phyloP scores from a whole-genome alignment of 176 grass and related monocot genomes.

The Saccharum officinarum region DNA sequence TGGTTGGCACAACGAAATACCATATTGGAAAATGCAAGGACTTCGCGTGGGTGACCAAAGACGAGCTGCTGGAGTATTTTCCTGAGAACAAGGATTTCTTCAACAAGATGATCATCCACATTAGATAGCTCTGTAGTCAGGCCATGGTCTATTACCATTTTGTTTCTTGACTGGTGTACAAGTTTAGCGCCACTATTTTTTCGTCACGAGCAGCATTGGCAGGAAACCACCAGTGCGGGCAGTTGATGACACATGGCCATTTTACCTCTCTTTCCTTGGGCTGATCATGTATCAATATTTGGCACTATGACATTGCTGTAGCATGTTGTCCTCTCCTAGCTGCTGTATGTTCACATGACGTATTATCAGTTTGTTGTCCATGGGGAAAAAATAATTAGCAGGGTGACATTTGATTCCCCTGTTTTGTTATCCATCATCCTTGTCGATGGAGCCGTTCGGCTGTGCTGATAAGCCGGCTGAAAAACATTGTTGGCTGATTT shows the following conservation, averaged over 20 bases:
- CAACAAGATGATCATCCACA: conserved; percentile 87
- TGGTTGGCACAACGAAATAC: conserved; percentile 56
- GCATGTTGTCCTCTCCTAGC: conserved; percentile 15
- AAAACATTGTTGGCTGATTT: no score
- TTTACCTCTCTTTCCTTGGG: background rate
- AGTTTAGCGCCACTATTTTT: background rate
- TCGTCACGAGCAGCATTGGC: background rate
- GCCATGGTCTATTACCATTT: background rate
- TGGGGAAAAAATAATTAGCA: conserved; percentile 21
- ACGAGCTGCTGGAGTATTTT: conserved; percentile 78
- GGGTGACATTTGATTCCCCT: background rate
- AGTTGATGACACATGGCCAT: background rate
- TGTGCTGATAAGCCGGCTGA: no score
- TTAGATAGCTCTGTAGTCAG: conserved; percentile 39
- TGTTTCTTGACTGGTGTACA: conserved; percentile 11
- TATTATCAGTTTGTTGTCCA: background rate
- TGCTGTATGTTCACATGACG: conserved; percentile 2
- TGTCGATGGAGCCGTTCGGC: no score
- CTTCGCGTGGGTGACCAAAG: conserved; percentile 90
- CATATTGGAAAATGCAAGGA: conserved; percentile 73
- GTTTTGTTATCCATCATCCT: background rate
- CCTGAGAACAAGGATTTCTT: conserved; percentile 67
- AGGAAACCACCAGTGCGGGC: background rate
- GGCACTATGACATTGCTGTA: background rate
- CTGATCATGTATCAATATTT: background rate